Conservation (phyloP, 257 asterid genomes). For the Solanum tacnaense region DNA sequence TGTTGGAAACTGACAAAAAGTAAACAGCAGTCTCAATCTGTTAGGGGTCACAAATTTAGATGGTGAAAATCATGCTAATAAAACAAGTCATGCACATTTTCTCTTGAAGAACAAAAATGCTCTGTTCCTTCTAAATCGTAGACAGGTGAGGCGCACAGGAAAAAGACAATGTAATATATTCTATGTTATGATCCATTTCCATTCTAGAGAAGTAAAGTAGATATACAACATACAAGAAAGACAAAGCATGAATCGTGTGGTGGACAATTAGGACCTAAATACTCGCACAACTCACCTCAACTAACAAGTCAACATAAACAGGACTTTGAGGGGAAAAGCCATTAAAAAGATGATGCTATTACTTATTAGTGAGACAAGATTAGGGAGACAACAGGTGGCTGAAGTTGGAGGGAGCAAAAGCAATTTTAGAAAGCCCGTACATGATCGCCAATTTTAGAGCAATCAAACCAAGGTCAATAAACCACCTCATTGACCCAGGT, state of each 20-base stretch:
- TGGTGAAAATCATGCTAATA: background rate
- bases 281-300: background rate
- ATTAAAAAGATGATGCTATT: background rate
- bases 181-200: background rate
- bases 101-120: background rate
- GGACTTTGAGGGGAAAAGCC: background rate
- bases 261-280: background rate
- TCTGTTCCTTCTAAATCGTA: background rate
- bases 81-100: background rate
- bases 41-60: background rate
- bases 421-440: background rate
- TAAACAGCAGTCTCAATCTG: background rate
- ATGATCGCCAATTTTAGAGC: background rate
- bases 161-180: background rate
- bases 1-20: constrained; percentile 51
- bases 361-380: background rate
- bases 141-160: background rate
- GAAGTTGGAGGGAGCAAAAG: background rate
- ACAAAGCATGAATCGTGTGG: background rate
- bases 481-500: background rate
- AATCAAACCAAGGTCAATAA: background rate
- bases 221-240: background rate
- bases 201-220: background rate
- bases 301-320: background rate
- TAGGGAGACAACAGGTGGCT: background rate